Percentiles rank a stretch among this genome's conserved stretches.
Evolutionary conservation across 2,329 filamentous ascomycete genomes (phyloP).

Genomic region (Colletotrichum truncatum): DNA sequence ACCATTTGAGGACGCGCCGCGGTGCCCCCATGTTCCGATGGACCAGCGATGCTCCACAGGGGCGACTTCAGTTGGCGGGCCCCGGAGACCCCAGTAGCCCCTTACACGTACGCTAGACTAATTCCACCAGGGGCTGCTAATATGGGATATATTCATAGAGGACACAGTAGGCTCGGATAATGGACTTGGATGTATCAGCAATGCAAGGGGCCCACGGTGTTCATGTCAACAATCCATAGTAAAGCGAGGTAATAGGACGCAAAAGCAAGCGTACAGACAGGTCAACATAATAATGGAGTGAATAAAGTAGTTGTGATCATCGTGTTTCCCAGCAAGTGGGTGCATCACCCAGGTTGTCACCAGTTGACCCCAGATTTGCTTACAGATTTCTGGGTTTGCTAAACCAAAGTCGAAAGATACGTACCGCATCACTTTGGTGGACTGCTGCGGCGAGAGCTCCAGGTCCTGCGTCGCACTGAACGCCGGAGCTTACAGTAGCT

Average conservation of each 20-base stretch:
- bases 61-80: conserved; percentile 1
- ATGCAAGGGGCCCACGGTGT: too few relatives aligned
- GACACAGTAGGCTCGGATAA: conserved; percentile 6
- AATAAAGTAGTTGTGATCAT: neutral
- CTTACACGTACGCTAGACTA: neutral
- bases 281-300: neutral
- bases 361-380: conserved; percentile 17
- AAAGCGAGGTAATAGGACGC: too few relatives aligned
- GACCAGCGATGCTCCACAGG: conserved; percentile 16
- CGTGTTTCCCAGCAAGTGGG: neutral
- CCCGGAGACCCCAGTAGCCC: neutral
- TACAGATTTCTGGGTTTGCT: neutral
- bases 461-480: neutral
- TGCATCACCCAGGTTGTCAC: conserved; percentile 4
- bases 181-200: neutral
- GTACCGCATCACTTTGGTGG: neutral
- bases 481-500: conserved; percentile 24
- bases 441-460: neutral
- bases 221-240: too few relatives aligned
- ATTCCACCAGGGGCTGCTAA: neutral
- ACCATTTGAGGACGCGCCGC: conserved; percentile 20
- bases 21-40: conserved; percentile 15
- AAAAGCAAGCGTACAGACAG: neutral
- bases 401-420: neutral
- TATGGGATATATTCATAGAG: conserved; percentile 17